Conservation (phyloP, 208 protist species). For the Trypanosoma lewisi region DNA sequence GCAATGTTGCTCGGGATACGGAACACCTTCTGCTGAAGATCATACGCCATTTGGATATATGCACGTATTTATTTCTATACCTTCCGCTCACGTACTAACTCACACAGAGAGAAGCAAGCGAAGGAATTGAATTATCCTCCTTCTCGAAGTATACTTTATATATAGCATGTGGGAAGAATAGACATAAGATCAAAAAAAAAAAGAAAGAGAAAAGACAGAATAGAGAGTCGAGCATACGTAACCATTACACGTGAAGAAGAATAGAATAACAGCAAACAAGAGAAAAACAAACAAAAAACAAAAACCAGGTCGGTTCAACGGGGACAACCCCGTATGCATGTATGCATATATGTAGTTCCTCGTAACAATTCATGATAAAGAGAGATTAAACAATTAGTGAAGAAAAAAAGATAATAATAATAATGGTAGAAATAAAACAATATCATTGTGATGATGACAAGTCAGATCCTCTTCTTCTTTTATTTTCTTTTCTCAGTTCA, state of each 20-base stretch:
- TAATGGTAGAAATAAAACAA: too few species aligned
- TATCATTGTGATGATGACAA: too few species aligned
- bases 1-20: conserved; percentile 64
- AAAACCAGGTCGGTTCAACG: too few species aligned
- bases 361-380: too few species aligned
- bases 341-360: too few species aligned
- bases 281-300: conserved; percentile 7
- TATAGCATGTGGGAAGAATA: conserved; percentile 2
- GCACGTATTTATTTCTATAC: neutral
- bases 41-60: conserved; percentile 30
- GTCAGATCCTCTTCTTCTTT: too few species aligned
- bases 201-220: neutral
- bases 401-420: too few species aligned
- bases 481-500: too few species aligned
- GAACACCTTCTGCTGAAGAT: conserved; percentile 83
- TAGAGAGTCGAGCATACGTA: neutral
- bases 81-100: neutral
- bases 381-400: too few species aligned
- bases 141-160: neutral
- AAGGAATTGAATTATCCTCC: neutral
- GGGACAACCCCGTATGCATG: too few species aligned
- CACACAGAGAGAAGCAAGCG: neutral
- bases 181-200: conserved; percentile 12
- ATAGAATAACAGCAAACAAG: neutral
- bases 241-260: neutral